phyloP scores from a whole-genome alignment of 257 asterid species.

The Capsicum pubescens region DNA sequence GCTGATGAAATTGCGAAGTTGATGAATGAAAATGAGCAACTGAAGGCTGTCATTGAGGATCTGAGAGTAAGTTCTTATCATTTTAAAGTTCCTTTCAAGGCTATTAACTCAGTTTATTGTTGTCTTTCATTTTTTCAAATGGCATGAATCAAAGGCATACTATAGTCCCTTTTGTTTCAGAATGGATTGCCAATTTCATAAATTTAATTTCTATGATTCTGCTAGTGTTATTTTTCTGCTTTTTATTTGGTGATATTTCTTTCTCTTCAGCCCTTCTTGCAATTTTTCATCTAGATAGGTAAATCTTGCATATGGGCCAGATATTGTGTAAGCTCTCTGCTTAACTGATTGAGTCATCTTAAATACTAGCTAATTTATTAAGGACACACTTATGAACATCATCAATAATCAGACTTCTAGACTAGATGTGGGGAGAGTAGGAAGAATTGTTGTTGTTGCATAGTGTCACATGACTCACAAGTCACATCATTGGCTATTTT shows the following conservation, averaged over 20 bases:
- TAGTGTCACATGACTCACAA: neutral
- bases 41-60: conserved; percentile 69
- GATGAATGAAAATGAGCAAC: conserved; percentile 94
- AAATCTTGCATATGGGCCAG: neutral
- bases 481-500: neutral
- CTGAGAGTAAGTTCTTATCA: conserved; percentile 56
- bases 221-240: conserved; percentile 13
- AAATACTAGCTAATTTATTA: neutral
- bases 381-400: conserved; percentile 3
- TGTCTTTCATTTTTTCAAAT: neutral
- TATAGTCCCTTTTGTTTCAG: neutral
- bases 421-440: neutral
- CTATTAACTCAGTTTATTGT: neutral
- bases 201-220: neutral
- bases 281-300: neutral
- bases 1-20: conserved; percentile 92
- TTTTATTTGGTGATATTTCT: neutral
- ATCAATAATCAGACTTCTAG: neutral
- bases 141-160: neutral
- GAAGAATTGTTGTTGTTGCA: neutral
- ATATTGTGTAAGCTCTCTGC: neutral
- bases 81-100: conserved; percentile 12
- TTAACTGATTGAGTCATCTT: neutral
- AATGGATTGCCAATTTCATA: neutral
- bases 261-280: neutral